Percentiles rank a stretch among this genome's conserved stretches.
phyloP scores from a whole-genome alignment of 2,329 filamentous ascomycete genomes.

The Aspergillus sp. region DNA sequence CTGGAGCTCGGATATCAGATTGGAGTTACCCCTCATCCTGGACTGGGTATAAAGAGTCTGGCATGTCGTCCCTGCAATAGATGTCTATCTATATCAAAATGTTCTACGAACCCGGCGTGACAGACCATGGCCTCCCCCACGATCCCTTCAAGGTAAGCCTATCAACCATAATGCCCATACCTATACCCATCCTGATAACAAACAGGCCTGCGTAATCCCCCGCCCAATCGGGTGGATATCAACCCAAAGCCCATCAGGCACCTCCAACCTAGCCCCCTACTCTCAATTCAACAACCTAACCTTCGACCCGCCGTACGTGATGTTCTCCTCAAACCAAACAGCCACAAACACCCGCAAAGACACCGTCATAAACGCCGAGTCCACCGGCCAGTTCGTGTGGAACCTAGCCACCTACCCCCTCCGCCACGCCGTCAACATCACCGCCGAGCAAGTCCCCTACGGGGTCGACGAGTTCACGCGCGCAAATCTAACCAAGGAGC shows the following conservation, averaged over 20 bases:
- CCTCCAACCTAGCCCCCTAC: constrained; percentile 60
- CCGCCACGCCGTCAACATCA: constrained; percentile 56
- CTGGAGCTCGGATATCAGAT: not conserved
- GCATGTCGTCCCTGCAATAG: too few species aligned
- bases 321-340: constrained; percentile 62
- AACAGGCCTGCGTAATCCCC: constrained; percentile 54
- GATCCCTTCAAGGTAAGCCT: constrained; percentile 55
- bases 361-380: constrained; percentile 57
- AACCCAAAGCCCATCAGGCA: constrained; percentile 49
- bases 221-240: constrained; percentile 65
- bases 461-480: constrained; percentile 57
- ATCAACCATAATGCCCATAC: not conserved
- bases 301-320: constrained; percentile 63
- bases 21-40: not conserved
- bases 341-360: constrained; percentile 51
- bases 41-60: too few species aligned
- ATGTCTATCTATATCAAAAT: constrained; percentile 26
- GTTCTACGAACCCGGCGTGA: constrained; percentile 56
- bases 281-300: constrained; percentile 64
- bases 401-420: constrained; percentile 59
- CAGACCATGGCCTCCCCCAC: constrained; percentile 52
- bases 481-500: constrained; percentile 52
- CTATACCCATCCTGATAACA: not conserved
- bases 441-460: constrained; percentile 50
- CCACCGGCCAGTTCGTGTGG: constrained; percentile 59